Evolutionary conservation across 2,329 filamentous ascomycete genomes (phyloP).

Genomic region (Didymella sp.): DNA sequence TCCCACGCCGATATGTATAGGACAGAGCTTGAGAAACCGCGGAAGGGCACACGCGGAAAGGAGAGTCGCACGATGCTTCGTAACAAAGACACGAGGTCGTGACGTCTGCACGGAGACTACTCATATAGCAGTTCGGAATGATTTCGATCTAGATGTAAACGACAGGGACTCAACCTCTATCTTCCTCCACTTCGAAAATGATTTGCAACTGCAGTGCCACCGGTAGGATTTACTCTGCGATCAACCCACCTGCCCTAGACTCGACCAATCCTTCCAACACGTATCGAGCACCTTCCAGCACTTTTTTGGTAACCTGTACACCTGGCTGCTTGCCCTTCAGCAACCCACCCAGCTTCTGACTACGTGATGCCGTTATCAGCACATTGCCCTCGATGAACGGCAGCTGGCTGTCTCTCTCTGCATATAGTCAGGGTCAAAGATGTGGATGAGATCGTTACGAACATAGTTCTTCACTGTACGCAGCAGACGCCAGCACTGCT

Average conservation of each 20-base stretch:
- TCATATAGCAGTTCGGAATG: no score
- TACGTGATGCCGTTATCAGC: slow-evolving; percentile 42
- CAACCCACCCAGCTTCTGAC: slow-evolving; percentile 3
- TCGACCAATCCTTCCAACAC: neutral
- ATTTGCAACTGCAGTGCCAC: neutral
- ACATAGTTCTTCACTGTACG: slow-evolving; percentile 42
- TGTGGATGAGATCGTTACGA: slow-evolving; percentile 40
- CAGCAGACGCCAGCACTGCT: slow-evolving; percentile 52
- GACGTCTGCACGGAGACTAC: no score
- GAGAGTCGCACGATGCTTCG: neutral
- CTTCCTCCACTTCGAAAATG: neutral
- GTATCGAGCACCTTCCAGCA: neutral
- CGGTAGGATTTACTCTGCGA: slow-evolving; percentile 3
- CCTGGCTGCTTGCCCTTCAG: neutral
- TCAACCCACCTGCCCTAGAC: slow-evolving; percentile 1
- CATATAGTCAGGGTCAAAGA: slow-evolving; percentile 49
- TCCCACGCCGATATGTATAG: neutral
- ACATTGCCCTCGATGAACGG: slow-evolving; percentile 54
- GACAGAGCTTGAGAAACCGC: neutral
- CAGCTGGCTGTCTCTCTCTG: slow-evolving; percentile 51
- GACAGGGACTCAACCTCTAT: slow-evolving; percentile 37
- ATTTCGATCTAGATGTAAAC: no score
- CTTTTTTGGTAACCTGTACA: slow-evolving; percentile 7
- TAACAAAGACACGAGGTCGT: no score
- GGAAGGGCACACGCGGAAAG: neutral